Base-by-base conservation (phyloP, 2,329 filamentous ascomycete genomes). In the Epichloe glyceriae region DNA sequence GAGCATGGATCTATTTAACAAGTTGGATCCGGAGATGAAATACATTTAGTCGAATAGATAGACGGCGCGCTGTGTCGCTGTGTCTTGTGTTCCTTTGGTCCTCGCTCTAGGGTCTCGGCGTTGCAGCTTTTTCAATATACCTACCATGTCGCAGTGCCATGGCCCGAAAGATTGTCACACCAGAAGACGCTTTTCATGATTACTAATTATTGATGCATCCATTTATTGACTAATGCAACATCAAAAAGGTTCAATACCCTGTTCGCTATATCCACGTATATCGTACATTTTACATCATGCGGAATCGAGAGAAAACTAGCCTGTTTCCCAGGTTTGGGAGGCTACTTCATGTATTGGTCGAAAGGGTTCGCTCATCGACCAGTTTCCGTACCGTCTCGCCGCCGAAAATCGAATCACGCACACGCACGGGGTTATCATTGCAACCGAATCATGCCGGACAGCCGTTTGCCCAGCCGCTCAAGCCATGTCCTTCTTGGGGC, bases 1-100 rank as follows among this genome's bases (percentile, higher is more conserved):
- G 78, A 86, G 85, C 53, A 97, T 97, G 74, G 91, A 96, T 49
- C 61, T 89, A 52, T 81, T 98, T 73, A 80, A 88, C 60, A 74
- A 66, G 62, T 53, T 90, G 49, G 93, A 98, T 65, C 93, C 93
- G 0, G 79, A 94, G 61, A 82, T 82, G 63, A 85, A 77, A 65
- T 96, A 94, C 64, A 79, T 97, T 56, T 94, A 72, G 26, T 33
- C 0, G 26, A 20, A 62, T 51, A 7, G 39, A 34, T 40, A 22
- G 15, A 30, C 35, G 33, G 33, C 45, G 12, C 4, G 12, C 1
- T 15, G 33, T 19, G 14, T 19, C 15, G 2, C 33, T 22, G 15
- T 6, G 10, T 19, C 47, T 42, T 42, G 26, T 15, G 7, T 47
- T 38, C 17, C 5, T 17, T 30, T 30, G 30, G 8, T 4, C 8